Evolutionary conservation across 1,139 yeast species (phyloP).

Genomic region (Zygoascus sp.): DNA sequence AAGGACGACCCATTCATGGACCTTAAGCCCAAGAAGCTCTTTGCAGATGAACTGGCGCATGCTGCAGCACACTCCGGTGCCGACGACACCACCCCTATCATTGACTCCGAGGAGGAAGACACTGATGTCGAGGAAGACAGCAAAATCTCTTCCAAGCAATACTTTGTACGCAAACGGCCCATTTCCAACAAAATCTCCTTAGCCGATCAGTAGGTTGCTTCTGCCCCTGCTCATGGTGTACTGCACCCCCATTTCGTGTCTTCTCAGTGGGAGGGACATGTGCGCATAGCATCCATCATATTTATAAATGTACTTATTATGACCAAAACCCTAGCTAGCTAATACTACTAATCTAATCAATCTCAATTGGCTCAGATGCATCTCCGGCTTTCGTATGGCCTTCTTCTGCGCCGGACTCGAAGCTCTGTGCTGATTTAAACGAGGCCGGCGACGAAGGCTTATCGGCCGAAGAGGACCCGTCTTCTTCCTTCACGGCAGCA

Average conservation of each 20-base stretch:
- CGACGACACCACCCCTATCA: not conserved
- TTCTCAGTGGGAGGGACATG: too few relatives aligned
- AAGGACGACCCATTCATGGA: conserved; percentile 20
- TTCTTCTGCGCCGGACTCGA: not conserved
- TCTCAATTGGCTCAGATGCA: conserved; percentile 6
- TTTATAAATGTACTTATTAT: not conserved
- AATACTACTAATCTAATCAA: not conserved
- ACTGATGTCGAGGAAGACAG: conserved; percentile 26
- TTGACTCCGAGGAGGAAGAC: conserved; percentile 21
- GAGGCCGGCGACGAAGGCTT: conserved; percentile 7
- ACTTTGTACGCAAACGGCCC: conserved; percentile 6
- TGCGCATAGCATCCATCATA: too few relatives aligned
- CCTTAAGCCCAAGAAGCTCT: conserved; percentile 25
- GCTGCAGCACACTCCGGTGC: too few relatives aligned
- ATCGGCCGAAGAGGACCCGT: not conserved
- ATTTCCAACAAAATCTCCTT: not conserved
- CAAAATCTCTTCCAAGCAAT: conserved; percentile 4
- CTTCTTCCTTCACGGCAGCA: not conserved
- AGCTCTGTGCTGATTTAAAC: conserved; percentile 8
- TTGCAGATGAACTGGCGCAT: conserved; percentile 15
- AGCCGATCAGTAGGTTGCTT: too few relatives aligned
- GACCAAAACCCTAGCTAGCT: not conserved
- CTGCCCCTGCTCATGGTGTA: too few relatives aligned
- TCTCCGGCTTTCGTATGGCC: not conserved
- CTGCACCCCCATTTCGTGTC: too few relatives aligned